Conservation (phyloP, 169 alveolate genomes). For the Cytauxzoon felis region DNA sequence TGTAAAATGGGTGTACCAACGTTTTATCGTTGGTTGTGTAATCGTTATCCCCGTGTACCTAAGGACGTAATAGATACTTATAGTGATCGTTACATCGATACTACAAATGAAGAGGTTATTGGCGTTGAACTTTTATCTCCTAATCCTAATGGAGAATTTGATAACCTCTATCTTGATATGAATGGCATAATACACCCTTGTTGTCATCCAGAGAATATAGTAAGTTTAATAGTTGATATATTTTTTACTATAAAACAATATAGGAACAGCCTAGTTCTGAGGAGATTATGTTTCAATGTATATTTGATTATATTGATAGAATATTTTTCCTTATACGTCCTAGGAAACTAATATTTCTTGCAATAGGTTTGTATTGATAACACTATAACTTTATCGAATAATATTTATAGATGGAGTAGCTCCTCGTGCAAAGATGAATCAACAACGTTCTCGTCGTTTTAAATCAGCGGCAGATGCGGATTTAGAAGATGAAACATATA, state of each 20-base stretch:
- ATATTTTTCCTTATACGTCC: constrained; percentile 92
- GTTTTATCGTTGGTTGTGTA: constrained; percentile 94
- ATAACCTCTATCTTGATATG: constrained; percentile 97
- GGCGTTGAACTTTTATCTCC: constrained; percentile 61
- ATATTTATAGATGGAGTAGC: constrained; percentile 95
- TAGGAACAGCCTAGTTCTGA: constrained; percentile 84
- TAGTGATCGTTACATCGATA: constrained; percentile 71
- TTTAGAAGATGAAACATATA: constrained; percentile 68
- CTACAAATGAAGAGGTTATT: constrained; percentile 45
- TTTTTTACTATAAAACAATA: neutral
- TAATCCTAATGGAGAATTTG: constrained; percentile 78
- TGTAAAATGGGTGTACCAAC: constrained; percentile 97
- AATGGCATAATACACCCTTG: constrained; percentile 99
- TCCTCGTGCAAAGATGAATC: constrained; percentile 99
- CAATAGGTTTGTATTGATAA: constrained; percentile 66
- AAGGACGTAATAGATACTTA: constrained; percentile 76
- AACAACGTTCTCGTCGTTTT: constrained; percentile 95
- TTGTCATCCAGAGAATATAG: constrained; percentile 86
- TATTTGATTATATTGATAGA: constrained; percentile 89
- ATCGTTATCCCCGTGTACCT: constrained; percentile 91
- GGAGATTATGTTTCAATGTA: constrained; percentile 89
- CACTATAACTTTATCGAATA: no score
- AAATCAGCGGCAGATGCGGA: constrained; percentile 79
- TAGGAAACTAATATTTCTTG: constrained; percentile 88
- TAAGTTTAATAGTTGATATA: neutral